These are phyloP conservation scores for Xylaria venustula DNA, from an alignment of 495 filamentous ascomycete genomes.

Conservation along the genomic window DNA sequence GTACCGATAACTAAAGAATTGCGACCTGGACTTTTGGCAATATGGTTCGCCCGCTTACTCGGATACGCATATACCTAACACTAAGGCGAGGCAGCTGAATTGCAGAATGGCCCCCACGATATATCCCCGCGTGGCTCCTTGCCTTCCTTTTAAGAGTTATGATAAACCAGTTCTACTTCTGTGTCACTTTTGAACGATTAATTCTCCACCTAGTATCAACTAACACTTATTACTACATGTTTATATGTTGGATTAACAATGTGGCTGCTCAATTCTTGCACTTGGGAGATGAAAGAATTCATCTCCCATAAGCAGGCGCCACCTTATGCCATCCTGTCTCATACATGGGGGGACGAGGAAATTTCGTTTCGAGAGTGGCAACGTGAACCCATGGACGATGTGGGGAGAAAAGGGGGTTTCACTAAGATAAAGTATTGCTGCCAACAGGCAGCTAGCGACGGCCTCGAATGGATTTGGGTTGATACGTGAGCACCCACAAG, in stretches of 20 bases:
- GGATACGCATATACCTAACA: too few species aligned
- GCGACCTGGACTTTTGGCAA: too few species aligned
- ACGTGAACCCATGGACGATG: background rate
- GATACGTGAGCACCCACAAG: constrained; percentile 27
- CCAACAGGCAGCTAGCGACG: constrained; percentile 25
- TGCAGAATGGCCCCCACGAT: too few species aligned
- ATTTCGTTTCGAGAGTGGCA: constrained; percentile 22
- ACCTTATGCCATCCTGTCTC: constrained; percentile 29
- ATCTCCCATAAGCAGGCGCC: constrained; percentile 17
- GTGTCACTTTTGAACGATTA: too few species aligned
- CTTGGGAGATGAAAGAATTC: constrained; percentile 17
- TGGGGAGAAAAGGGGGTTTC: constrained; percentile 24
- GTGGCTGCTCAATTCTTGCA: constrained; percentile 18
- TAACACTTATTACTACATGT: too few species aligned
- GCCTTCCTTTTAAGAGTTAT: too few species aligned
- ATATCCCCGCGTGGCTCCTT: too few species aligned
- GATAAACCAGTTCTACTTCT: too few species aligned
- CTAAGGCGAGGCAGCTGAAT: too few species aligned
- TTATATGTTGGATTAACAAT: background rate
- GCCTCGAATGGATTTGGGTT: constrained; percentile 33
- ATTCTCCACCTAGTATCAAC: too few species aligned
- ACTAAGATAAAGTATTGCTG: constrained; percentile 27
- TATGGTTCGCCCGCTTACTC: too few species aligned
- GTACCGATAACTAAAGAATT: too few species aligned
- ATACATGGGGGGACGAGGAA: constrained; percentile 29